These are phyloP conservation scores for Typha latifolia DNA, from an alignment of 176 grass and related monocot species.

Conservation along the genomic window DNA sequence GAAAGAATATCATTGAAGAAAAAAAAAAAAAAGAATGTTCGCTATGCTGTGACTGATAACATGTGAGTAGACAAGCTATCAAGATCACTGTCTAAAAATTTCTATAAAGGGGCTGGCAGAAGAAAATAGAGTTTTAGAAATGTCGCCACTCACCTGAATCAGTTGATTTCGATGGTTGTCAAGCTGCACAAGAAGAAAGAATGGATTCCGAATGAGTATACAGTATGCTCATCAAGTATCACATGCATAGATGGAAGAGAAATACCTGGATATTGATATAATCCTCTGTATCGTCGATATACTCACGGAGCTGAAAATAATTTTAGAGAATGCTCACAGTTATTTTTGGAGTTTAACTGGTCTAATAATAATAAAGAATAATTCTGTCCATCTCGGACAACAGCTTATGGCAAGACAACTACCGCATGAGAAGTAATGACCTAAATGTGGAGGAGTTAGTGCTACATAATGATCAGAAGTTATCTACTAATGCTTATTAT, in stretches of 20 bases:
- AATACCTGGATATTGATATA: slow-evolving; percentile 99
- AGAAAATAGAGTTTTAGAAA: not conserved
- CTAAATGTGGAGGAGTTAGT: too few relatives aligned
- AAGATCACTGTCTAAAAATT: not conserved
- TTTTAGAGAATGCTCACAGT: not conserved
- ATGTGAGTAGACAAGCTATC: too few relatives aligned
- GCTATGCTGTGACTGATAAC: too few relatives aligned
- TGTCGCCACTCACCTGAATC: slow-evolving; percentile 89
- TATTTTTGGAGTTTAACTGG: not conserved
- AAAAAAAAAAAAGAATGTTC: not conserved
- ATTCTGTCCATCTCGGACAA: not conserved
- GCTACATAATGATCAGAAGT: too few relatives aligned
- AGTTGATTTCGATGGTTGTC: slow-evolving; percentile 99
- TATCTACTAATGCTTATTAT: too few relatives aligned
- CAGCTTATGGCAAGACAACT: not conserved
- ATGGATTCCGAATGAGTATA: not conserved
- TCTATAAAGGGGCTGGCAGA: not conserved
- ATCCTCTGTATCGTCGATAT: slow-evolving; percentile 99
- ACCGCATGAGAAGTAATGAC: too few relatives aligned
- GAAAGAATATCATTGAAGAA: not conserved
- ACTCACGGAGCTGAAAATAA: slow-evolving; percentile 82
- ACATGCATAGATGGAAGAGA: not conserved
- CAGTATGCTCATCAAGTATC: not conserved
- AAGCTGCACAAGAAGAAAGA: slow-evolving; percentile 40
- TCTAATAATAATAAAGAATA: not conserved